Evolutionary conservation across 208 protist species (phyloP), one percentile per base, ranked within the genome.

Genomic region (Trichomonas gallinae): DNA sequence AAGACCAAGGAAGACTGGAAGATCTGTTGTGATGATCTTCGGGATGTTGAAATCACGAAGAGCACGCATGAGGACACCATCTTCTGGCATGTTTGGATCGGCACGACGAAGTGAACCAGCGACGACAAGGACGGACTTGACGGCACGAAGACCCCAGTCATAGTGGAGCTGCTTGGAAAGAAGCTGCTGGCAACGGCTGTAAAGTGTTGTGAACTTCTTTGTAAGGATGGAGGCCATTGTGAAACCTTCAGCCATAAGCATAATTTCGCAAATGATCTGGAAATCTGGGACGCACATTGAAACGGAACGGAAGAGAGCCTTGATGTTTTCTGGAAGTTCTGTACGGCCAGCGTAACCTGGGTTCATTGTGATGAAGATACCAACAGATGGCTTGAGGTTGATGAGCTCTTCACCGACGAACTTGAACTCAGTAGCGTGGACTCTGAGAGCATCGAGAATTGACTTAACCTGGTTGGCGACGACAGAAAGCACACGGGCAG

Each of bases 251-350:
- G 98, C 98, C 97, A 98, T 98, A 26, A 99, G 98, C 99, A 99
- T 99, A 97, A 99, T 99, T 97, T 99, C 99, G 97, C 98, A 99
- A 98, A 99, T 99, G 97, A 99, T 98, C 97, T 99, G 98, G 42
- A 99, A 98, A 97, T 99, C 99, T 45, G 99, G 99, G 96, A 99
- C 99, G 63, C 98, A 98, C 99, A 99, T 99, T 82, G 99, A 98
- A 97, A 98, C 97, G 34, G 97, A 97, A 38, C 97, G 96, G 96
- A 97, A 97, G 34, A 97, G 96, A n/a, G 97, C 97, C 82, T 98
- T 97, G 72, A 98, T 96, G 96, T 97, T 98, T 96, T 98, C 97
- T 34, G 97, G 97, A 45, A 98, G 96, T 96, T 98, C 97, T 44
- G 97, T 97, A 96, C 99, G 98, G 6, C 99, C 99, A n/a, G 99